Evolutionary conservation across 2,329 filamentous ascomycete genomes (phyloP), one percentile per base, ranked within the genome.

Genomic region (Ilyonectria destructans): DNA sequence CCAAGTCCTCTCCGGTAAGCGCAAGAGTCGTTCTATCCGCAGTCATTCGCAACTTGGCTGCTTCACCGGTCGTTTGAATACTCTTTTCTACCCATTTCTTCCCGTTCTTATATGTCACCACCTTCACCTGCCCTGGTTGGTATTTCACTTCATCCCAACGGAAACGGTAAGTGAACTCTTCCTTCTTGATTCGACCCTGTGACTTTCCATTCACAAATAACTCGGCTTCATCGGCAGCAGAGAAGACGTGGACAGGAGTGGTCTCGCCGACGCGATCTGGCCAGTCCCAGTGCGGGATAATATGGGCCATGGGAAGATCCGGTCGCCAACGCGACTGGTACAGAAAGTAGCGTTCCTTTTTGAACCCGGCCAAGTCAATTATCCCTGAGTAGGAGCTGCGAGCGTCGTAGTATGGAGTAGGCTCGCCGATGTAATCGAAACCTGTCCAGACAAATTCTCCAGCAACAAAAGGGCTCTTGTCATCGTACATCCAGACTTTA

Each of bases 201-300:
- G 85, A 86, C 46, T 80, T 70, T 3, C 84, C 85, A 59, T 88
- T 89, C 13, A 89, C 71, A 67, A 88, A 89, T 2, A 89, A 76
- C 77, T 89, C 87, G 4, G 86, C 87, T 70, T 87, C 85, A 68
- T 88, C 85, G 3, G 79, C 87, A 1, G 83, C 78, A 0, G 85
- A 82, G 69, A 87, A 88, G 0, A 88, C 86, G 70, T 89, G 86
- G 1, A 89, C 86, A 0, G 87, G 87, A 4, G 87, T 89, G 1
- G 83, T 78, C 62, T 83, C 68, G 2, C 85, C 85, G 0, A 80
- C 80, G 0, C 86, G 78, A 17, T 84, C 82, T 0, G 85, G 83
- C 85, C 86, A 89, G 17, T 80, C 88, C 87, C 87, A 89, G 72
- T 89, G 87, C 2, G 87, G 87, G 0, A 89, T 80, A 19, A 89